These are phyloP conservation scores for Dactylellina leptospora DNA, from an alignment of 2,329 filamentous ascomycete genomes.

Conservation along the genomic window DNA sequence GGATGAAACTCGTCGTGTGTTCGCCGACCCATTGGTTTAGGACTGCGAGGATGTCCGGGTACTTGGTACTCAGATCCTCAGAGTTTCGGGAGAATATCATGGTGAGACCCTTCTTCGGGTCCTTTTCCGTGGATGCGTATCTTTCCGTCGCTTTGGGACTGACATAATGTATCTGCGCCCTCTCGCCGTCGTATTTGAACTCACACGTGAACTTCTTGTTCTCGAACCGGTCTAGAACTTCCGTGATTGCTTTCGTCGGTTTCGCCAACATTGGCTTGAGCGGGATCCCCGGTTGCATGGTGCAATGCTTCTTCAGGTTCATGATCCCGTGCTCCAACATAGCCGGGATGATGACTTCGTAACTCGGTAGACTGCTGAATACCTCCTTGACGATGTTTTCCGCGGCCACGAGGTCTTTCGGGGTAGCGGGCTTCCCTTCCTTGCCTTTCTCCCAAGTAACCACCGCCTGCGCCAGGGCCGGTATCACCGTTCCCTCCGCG, in stretches of 20 bases:
- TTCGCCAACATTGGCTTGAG: conserved; percentile 99
- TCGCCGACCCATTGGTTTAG: conserved; percentile 88
- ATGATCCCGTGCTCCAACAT: conserved; percentile 87
- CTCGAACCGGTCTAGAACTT: conserved; percentile 96
- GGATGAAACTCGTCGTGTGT: conserved; percentile 90
- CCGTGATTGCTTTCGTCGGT: conserved; percentile 96
- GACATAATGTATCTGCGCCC: conserved; percentile 98
- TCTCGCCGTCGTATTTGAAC: conserved; percentile 98
- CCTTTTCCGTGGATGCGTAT: conserved; percentile 70
- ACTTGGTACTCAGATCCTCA: conserved; percentile 96
- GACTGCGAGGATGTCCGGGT: conserved; percentile 91
- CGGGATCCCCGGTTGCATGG: conserved; percentile 89
- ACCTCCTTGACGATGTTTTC: conserved; percentile 88
- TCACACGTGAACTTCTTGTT: conserved; percentile 96
- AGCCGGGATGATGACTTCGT: conserved; percentile 91
- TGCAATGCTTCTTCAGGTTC: conserved; percentile 83
- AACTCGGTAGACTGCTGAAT: conserved; percentile 92
- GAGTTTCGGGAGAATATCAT: conserved; percentile 98
- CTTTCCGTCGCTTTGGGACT: conserved; percentile 78
- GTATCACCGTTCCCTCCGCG: conserved; percentile 89
- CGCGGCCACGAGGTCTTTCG: conserved; percentile 80
- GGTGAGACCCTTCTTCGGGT: conserved; percentile 76
- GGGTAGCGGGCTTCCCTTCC: conserved; percentile 74
- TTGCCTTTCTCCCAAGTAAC: conserved; percentile 81
- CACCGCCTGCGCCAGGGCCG: conserved; percentile 87